A percentile compares a stretch with the other conserved stretches of the same genome.
Evolutionary conservation across 2,329 filamentous ascomycete species (phyloP).

Genomic region (Xylariales sp.): DNA sequence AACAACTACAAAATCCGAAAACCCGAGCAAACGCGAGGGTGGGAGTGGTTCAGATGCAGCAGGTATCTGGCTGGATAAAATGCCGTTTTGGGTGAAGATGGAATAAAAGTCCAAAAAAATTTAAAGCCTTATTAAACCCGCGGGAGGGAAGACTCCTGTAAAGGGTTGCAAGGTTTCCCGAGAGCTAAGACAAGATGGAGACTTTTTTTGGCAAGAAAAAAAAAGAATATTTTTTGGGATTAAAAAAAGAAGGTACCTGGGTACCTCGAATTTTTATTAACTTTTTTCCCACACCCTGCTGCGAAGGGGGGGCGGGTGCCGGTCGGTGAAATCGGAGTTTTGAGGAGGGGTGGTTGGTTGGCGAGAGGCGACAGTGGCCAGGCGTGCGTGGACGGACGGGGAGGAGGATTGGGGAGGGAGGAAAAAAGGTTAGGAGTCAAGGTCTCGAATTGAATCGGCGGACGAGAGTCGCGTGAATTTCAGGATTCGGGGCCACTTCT

Average conservation of each 20-base stretch:
- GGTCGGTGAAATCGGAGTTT: not conserved
- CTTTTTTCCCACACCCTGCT: no score
- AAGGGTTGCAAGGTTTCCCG: no score
- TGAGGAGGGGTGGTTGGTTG: conserved; percentile 2
- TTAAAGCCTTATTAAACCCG: no score
- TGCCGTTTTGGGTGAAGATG: conserved; percentile 20
- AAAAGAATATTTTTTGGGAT: conserved; percentile 15
- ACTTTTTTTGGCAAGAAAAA: conserved; percentile 4
- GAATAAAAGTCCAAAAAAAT: conserved; percentile 8
- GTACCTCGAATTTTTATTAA: conserved; percentile 16
- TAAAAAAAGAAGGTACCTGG: conserved; percentile 17
- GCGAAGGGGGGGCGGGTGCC: conserved; percentile 2
- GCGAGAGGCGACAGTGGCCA: conserved; percentile 11
- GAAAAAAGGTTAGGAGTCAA: conserved; percentile 27
- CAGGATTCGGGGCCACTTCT: conserved; percentile 34
- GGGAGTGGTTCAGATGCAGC: conserved; percentile 12
- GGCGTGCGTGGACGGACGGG: conserved; percentile 19
- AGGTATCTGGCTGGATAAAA: conserved; percentile 11
- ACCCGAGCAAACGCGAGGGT: no score
- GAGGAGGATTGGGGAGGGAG: conserved; percentile 27
- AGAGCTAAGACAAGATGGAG: no score
- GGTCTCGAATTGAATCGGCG: conserved; percentile 20
- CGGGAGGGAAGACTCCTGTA: no score
- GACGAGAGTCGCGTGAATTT: conserved; percentile 30
- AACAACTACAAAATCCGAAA: no score